Percentiles rank a stretch among this genome's conserved stretches.
These are phyloP conservation scores for Aspergillus ustus DNA, from an alignment of 2,329 filamentous ascomycete genomes.

Conservation along the genomic window DNA sequence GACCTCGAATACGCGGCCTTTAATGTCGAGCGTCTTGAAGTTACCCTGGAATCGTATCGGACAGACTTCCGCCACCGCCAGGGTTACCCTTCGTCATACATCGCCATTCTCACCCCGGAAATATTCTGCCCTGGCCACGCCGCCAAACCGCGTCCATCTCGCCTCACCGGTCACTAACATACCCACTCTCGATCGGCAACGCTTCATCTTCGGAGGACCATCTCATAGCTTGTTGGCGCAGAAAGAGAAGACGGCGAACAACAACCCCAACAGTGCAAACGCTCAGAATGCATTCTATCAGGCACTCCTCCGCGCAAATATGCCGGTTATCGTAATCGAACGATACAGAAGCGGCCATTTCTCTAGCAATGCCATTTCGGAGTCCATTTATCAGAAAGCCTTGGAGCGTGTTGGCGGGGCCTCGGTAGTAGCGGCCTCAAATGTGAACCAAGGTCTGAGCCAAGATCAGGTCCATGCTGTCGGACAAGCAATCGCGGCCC, in stretches of 20 bases:
- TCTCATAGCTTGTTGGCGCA: constrained; percentile 72
- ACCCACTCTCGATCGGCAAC: constrained; percentile 39
- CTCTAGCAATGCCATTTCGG: constrained; percentile 77
- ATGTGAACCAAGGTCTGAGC: constrained; percentile 49
- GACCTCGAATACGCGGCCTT: constrained; percentile 51
- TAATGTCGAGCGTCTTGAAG: constrained; percentile 44
- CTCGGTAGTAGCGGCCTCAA: constrained; percentile 28
- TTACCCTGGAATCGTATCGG: constrained; percentile 42
- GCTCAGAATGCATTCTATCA: constrained; percentile 95
- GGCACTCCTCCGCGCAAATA: constrained; percentile 84
- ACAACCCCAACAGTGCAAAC: constrained; percentile 83
- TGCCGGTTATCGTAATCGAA: constrained; percentile 91
- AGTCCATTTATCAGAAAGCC: constrained; percentile 78
- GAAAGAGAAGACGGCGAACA: constrained; percentile 89
- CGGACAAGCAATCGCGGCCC: constrained; percentile 79
- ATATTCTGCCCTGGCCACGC: constrained; percentile 39
- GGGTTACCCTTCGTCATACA: constrained; percentile 19
- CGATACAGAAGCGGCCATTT: constrained; percentile 86
- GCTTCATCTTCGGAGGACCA: constrained; percentile 45
- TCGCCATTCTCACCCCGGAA: constrained; percentile 30
- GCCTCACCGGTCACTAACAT: constrained; percentile 30
- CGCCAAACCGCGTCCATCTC: constrained; percentile 31
- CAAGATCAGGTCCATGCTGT: constrained; percentile 74
- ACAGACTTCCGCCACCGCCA: constrained; percentile 25
- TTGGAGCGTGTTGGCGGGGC: constrained; percentile 63